phyloP scores from a whole-genome alignment of 2,329 filamentous ascomycete genomes.

The Emmonsiellopsis sp. region DNA sequence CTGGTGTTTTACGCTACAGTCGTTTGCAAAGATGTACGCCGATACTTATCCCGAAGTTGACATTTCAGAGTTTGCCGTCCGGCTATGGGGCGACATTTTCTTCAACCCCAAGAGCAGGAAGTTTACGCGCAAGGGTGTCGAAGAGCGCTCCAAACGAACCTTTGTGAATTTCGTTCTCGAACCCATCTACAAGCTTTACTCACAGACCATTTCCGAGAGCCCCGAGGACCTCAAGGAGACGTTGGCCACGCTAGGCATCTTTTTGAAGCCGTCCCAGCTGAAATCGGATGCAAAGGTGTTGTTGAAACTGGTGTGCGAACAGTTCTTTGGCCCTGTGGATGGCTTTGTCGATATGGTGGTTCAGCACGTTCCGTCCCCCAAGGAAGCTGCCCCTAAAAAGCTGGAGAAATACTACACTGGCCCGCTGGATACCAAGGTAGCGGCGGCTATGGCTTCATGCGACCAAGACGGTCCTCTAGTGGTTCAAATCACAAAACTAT shows the following conservation, averaged over 20 bases:
- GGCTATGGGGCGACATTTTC: conserved; percentile 94
- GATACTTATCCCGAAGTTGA: conserved; percentile 79
- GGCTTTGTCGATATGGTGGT: conserved; percentile 96
- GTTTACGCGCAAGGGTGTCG: conserved; percentile 79
- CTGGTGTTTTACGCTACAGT: conserved; percentile 92
- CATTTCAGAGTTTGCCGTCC: conserved; percentile 67
- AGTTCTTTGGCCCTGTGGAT: conserved; percentile 84
- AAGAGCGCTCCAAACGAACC: conserved; percentile 70
- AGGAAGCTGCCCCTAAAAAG: conserved; percentile 65
- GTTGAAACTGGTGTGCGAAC: conserved; percentile 79
- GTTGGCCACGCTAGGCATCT: conserved; percentile 69
- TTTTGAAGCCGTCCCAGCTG: conserved; percentile 84
- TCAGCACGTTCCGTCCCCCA: conserved; percentile 78
- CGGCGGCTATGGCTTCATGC: conserved; percentile 69
- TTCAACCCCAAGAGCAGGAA: conserved; percentile 85
- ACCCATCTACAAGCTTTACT: conserved; percentile 95
- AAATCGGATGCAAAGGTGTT: conserved; percentile 83
- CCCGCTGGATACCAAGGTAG: conserved; percentile 72
- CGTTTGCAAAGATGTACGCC: conserved; percentile 93
- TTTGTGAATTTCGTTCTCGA: conserved; percentile 95
- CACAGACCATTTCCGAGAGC: conserved; percentile 85
- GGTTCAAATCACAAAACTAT: conserved; percentile 88
- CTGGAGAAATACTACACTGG: conserved; percentile 88
- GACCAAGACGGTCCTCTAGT: conserved; percentile 84
- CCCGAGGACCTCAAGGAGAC: conserved; percentile 75